Evolutionary conservation across 768 basidiomycete genomes (phyloP).

Genomic region (Trichaptum fuscoviolaceum): DNA sequence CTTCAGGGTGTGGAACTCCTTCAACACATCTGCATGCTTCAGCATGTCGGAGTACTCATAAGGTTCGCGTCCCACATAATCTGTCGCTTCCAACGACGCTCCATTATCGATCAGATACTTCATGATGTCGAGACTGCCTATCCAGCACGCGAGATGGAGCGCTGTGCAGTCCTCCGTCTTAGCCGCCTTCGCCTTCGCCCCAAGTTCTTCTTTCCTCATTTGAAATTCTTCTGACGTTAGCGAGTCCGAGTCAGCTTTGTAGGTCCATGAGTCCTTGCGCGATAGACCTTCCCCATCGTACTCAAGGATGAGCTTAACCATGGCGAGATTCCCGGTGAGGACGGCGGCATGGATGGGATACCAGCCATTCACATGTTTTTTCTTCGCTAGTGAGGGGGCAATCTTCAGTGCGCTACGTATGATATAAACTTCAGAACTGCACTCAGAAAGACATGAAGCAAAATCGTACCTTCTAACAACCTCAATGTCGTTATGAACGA

Average conservation of each 20-base stretch:
- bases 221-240: too few species aligned
- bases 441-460: too few species aligned
- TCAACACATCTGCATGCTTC: not conserved
- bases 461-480: too few species aligned
- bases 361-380: not conserved
- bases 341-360: not conserved
- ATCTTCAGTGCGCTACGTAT: not conserved
- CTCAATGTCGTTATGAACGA: too few species aligned
- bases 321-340: not conserved
- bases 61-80: not conserved
- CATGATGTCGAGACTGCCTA: not conserved
- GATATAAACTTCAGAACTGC: too few species aligned
- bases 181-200: not conserved
- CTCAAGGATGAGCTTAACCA: not conserved
- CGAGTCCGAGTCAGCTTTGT: too few species aligned
- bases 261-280: not conserved
- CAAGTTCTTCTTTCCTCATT: too few species aligned
- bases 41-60: not conserved
- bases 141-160: constrained; percentile 1
- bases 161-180: not conserved
- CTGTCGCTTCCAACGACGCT: not conserved
- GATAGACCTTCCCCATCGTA: not conserved
- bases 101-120: not conserved
- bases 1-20: not conserved
- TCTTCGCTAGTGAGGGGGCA: not conserved